These are phyloP conservation scores for Chalara sp. DNA, from an alignment of 2,329 filamentous ascomycete genomes.

Conservation along the genomic window DNA sequence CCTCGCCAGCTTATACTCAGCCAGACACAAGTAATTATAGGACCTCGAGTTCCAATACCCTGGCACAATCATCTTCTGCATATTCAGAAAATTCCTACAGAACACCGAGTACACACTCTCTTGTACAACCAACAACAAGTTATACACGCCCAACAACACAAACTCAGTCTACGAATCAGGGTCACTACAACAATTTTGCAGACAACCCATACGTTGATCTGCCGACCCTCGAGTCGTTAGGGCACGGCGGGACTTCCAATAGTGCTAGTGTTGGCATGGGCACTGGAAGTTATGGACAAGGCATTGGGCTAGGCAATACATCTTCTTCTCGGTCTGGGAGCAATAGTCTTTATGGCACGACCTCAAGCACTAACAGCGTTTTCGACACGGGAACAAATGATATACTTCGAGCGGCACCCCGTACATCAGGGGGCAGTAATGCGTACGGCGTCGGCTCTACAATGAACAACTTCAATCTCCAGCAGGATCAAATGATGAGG, in stretches of 20 bases:
- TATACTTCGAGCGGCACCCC: slow-evolving; percentile 15
- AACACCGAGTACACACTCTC: slow-evolving; percentile 23
- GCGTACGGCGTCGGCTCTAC: slow-evolving; percentile 18
- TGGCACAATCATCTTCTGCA: slow-evolving; percentile 23
- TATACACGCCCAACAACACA: slow-evolving; percentile 21
- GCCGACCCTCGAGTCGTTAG: slow-evolving; percentile 23
- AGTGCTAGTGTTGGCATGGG: slow-evolving; percentile 6
- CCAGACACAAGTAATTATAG: slow-evolving; percentile 13
- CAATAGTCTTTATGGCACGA: slow-evolving; percentile 11
- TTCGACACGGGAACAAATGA: slow-evolving; percentile 10
- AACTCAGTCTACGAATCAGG: slow-evolving; percentile 22
- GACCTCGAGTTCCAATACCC: slow-evolving; percentile 16
- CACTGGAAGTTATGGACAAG: slow-evolving; percentile 7
- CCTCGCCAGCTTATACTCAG: slow-evolving; percentile 22
- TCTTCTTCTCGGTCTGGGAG: slow-evolving; percentile 3
- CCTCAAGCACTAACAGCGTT: slow-evolving; percentile 9
- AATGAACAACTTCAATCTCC: slow-evolving; percentile 14
- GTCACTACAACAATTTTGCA: slow-evolving; percentile 21
- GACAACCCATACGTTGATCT: slow-evolving; percentile 25
- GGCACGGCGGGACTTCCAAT: slow-evolving; percentile 13
- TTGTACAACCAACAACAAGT: slow-evolving; percentile 22
- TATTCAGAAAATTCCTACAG: slow-evolving; percentile 24
- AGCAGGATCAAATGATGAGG: slow-evolving; percentile 8
- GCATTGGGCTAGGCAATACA: slow-evolving; percentile 5
- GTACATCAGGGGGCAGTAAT: slow-evolving; percentile 14